Conservation (phyloP, 345 rosid species). For the Nasturtium officinale region DNA sequence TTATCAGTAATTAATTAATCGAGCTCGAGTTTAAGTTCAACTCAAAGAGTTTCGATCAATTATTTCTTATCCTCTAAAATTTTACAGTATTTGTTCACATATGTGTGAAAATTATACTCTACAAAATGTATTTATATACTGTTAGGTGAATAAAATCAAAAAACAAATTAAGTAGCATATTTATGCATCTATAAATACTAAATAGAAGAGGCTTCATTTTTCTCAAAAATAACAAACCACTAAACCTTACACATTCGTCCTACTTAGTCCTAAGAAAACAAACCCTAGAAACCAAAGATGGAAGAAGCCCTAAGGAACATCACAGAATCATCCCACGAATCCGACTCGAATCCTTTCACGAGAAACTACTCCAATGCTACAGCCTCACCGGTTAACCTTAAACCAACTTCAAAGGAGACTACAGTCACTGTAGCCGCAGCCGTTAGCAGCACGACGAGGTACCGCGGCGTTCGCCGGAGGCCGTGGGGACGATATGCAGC, state of each 20-base stretch:
- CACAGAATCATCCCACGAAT: conserved; percentile 32
- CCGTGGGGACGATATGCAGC: conserved; percentile 99
- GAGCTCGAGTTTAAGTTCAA: not conserved
- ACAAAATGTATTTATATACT: not conserved
- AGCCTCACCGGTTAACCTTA: conserved; percentile 3
- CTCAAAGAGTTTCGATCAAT: not conserved
- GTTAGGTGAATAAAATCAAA: not conserved
- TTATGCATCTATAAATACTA: conserved; percentile 31
- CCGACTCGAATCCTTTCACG: conserved; percentile 16
- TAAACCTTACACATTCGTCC: conserved; percentile 3
- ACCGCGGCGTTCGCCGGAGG: conserved; percentile 93
- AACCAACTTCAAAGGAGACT: conserved; percentile 45
- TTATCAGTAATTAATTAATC: no score
- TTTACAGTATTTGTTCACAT: no score
- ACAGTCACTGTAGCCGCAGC: conserved; percentile 43
- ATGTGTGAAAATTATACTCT: not conserved
- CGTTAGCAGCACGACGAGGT: conserved; percentile 52
- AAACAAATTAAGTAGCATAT: not conserved
- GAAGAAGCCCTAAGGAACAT: conserved; percentile 69
- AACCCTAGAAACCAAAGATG: conserved; percentile 46
- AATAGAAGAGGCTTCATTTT: conserved; percentile 6
- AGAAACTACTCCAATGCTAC: conserved; percentile 38
- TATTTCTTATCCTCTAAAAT: no score
- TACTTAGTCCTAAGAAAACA: not conserved
- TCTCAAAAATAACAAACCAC: not conserved